Evolutionary conservation across 163 green algal species (phyloP).

Genomic region (Volvox carteri): DNA sequence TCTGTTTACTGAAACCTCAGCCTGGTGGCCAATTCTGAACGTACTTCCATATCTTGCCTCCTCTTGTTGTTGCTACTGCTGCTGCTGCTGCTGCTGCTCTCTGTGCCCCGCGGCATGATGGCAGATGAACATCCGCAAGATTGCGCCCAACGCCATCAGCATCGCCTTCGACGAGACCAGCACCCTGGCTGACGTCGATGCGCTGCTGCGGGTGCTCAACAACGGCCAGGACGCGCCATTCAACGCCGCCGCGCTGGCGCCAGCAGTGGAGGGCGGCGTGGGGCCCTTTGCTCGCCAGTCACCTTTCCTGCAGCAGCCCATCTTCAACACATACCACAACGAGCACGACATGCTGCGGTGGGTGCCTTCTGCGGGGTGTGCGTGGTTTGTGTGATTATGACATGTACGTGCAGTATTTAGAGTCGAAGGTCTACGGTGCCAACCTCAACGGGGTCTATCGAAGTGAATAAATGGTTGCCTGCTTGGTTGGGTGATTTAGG

Average conservation of each 20-base stretch:
- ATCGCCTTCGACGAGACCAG: conserved; percentile 97
- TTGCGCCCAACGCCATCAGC: conserved; percentile 81
- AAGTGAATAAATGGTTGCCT: too few species aligned
- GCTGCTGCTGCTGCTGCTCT: too few species aligned
- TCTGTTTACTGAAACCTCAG: too few species aligned
- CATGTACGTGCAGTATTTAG: too few species aligned
- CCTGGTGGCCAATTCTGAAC: too few species aligned
- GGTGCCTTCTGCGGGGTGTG: background rate
- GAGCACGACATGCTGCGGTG: conserved; percentile 98
- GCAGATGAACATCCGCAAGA: conserved; percentile 90
- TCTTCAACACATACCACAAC: conserved; percentile 97
- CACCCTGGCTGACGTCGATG: conserved; percentile 90
- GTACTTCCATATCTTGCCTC: too few species aligned
- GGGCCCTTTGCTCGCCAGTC: conserved; percentile 79
- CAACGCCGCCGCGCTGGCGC: conserved; percentile 84
- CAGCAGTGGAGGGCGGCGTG: conserved; percentile 66
- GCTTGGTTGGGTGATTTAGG: too few species aligned
- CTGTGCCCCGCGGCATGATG: too few species aligned
- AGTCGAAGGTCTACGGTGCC: too few species aligned
- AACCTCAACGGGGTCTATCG: too few species aligned
- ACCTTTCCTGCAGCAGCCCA: conserved; percentile 90
- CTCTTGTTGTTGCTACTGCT: too few species aligned
- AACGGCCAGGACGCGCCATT: conserved; percentile 78
- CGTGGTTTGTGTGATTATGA: background rate
- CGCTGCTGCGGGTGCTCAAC: conserved; percentile 86